phyloP scores from a whole-genome alignment of 1,284 basidiomycete species.

The Cryptococcus sp. region DNA sequence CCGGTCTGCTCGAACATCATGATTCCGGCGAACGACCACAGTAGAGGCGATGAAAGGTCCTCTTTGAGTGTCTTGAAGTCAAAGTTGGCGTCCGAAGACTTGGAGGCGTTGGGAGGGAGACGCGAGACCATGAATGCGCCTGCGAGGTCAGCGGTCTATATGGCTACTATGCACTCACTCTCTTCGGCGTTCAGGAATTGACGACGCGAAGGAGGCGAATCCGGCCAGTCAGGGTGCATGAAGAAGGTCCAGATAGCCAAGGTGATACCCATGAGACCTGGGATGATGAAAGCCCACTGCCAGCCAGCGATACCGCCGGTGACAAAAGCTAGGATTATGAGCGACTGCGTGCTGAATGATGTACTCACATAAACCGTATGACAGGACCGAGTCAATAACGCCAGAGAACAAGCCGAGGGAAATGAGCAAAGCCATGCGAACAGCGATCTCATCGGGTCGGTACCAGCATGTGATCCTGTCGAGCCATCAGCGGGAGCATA shows the following conservation, averaged over 20 bases:
- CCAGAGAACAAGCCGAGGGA: conserved; percentile 26
- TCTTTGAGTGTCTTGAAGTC: conserved; percentile 16
- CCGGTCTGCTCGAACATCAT: conserved; percentile 13
- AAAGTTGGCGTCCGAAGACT: conserved; percentile 20
- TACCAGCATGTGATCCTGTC: conserved; percentile 33
- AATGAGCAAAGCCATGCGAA: conserved; percentile 21
- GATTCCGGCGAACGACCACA: conserved; percentile 14
- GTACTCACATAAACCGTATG: conserved; percentile 27
- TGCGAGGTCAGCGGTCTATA: too few species aligned
- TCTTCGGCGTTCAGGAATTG: conserved; percentile 27
- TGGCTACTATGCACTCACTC: background rate
- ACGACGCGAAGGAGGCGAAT: conserved; percentile 20
- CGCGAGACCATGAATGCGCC: conserved; percentile 24
- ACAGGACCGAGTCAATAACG: conserved; percentile 26
- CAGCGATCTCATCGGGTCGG: conserved; percentile 35
- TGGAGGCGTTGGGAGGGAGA: conserved; percentile 23
- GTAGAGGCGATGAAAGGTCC: conserved; percentile 18
- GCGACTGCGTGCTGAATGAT: background rate
- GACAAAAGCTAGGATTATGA: conserved; percentile 15
- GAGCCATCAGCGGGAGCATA: background rate
- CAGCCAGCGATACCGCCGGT: conserved; percentile 22
- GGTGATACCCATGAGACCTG: conserved; percentile 20
- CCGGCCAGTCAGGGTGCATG: conserved; percentile 16
- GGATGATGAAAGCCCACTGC: conserved; percentile 24
- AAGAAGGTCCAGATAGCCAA: conserved; percentile 9